phyloP scores from a whole-genome alignment of 164 flowering plant species.

The Nymphaea colorata region DNA sequence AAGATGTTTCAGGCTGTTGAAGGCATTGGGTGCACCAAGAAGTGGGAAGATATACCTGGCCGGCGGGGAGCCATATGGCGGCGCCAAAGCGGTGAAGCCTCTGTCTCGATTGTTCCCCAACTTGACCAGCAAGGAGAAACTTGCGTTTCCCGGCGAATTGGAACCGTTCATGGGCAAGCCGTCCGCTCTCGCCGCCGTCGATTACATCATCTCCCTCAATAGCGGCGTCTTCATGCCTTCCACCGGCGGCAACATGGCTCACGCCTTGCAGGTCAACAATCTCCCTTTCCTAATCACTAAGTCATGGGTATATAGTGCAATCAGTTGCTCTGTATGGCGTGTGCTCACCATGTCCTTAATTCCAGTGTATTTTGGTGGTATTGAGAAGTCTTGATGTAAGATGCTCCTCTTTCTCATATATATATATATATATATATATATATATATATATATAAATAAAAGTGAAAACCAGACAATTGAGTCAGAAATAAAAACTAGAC shows the following conservation, averaged over 20 bases:
- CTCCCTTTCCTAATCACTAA: too few species aligned
- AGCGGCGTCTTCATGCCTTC: slow-evolving; percentile 96
- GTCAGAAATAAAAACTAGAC: too few species aligned
- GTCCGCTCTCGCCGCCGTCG: slow-evolving; percentile 82
- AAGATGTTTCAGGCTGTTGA: slow-evolving; percentile 46
- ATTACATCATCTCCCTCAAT: slow-evolving; percentile 64
- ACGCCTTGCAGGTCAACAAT: slow-evolving; percentile 70
- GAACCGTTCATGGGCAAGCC: slow-evolving; percentile 63
- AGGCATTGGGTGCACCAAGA: slow-evolving; percentile 88
- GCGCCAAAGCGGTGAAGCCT: slow-evolving; percentile 66
- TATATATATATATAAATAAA: too few species aligned
- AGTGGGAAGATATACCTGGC: slow-evolving; percentile 81
- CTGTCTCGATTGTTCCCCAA: slow-evolving; percentile 54
- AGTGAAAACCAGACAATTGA: not conserved
- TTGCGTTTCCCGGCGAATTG: slow-evolving; percentile 76
- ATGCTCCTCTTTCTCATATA: too few species aligned
- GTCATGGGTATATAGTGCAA: too few species aligned
- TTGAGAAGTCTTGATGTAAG: too few species aligned
- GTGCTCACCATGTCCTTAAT: too few species aligned
- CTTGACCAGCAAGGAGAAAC: slow-evolving; percentile 78
- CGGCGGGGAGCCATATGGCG: slow-evolving; percentile 86
- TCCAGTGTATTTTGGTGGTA: too few species aligned
- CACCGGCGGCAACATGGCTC: slow-evolving; percentile 99
- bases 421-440: too few species aligned
- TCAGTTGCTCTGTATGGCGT: too few species aligned